Conservation (phyloP, 2,329 filamentous ascomycete genomes). For the Emergomyces orientalis region DNA sequence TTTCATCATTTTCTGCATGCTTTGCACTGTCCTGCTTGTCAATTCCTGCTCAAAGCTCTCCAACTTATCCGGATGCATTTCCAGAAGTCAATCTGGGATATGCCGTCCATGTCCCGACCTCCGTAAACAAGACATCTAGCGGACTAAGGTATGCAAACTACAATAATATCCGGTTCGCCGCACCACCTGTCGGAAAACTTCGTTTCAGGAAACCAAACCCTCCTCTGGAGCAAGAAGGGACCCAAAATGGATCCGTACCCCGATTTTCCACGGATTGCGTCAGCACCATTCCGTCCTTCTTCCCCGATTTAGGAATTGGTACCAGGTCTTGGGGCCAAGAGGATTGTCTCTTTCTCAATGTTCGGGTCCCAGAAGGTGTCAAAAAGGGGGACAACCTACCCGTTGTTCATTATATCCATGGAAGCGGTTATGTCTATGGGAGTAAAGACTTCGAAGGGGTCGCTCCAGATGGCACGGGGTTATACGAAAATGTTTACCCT, state of each 20-base stretch:
- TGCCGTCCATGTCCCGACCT: conserved; percentile 5
- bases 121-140: background rate
- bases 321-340: conserved; percentile 11
- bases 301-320: conserved; percentile 8
- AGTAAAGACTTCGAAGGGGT: conserved; percentile 7
- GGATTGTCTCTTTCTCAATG: conserved; percentile 13
- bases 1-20: background rate
- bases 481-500: conserved; percentile 7
- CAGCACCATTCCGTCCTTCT: conserved; percentile 2
- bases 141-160: conserved; percentile 9
- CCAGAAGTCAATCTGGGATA: conserved; percentile 7
- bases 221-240: conserved; percentile 1
- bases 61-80: background rate
- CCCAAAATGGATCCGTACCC: conserved; percentile 7
- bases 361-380: conserved; percentile 10
- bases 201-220: conserved; percentile 7
- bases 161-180: conserved; percentile 13
- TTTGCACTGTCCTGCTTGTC: background rate
- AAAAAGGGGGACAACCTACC: conserved; percentile 9
- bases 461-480: conserved; percentile 3
- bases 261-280: conserved; percentile 6
- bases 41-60: background rate
- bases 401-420: conserved; percentile 14
- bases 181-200: conserved; percentile 7
- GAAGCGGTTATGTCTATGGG: conserved; percentile 9